phyloP scores from a whole-genome alignment of 2,329 filamentous ascomycete genomes.

The Pseudocercospora vitis region DNA sequence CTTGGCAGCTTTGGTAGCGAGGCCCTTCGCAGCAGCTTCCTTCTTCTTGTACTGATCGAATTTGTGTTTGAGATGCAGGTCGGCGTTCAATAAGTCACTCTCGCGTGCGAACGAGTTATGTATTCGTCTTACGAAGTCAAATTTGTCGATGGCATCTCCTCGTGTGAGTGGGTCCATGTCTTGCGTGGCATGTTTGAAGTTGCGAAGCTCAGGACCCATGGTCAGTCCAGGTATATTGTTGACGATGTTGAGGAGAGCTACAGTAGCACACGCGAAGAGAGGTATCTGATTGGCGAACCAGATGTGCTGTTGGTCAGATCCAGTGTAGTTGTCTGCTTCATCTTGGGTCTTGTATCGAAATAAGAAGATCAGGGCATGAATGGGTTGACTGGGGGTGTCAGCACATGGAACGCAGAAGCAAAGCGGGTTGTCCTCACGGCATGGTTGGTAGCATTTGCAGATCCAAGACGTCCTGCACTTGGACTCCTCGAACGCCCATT shows the following conservation, averaged over 20 bases:
- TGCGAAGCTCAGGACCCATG: conserved; percentile 67
- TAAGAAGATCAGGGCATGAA: conserved; percentile 86
- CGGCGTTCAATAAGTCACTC: conserved; percentile 72
- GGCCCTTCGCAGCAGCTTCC: conserved; percentile 32
- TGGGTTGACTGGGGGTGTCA: conserved; percentile 57
- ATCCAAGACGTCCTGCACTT: conserved; percentile 72
- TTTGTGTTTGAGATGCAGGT: conserved; percentile 63
- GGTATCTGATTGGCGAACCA: conserved; percentile 97
- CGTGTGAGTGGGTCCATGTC: conserved; percentile 69
- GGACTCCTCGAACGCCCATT: conserved; percentile 71
- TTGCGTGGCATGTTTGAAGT: conserved; percentile 72
- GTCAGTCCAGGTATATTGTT: conserved; percentile 72
- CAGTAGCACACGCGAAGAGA: conserved; percentile 84
- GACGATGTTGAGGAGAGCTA: conserved; percentile 87
- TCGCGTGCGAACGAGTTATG: conserved; percentile 88
- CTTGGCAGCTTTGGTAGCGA: conserved; percentile 31
- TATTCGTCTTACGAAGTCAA: conserved; percentile 72
- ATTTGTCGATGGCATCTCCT: conserved; percentile 72
- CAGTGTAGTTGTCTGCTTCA: conserved; percentile 50
- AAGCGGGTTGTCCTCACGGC: conserved; percentile 39
- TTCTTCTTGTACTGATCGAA: conserved; percentile 41
- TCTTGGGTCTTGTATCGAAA: conserved; percentile 63
- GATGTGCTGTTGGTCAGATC: conserved; percentile 58
- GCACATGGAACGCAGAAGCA: background rate
- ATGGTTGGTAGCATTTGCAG: conserved; percentile 59